Conservation (phyloP, 2,329 filamentous ascomycete species). For the Fusarium heterosporum region DNA sequence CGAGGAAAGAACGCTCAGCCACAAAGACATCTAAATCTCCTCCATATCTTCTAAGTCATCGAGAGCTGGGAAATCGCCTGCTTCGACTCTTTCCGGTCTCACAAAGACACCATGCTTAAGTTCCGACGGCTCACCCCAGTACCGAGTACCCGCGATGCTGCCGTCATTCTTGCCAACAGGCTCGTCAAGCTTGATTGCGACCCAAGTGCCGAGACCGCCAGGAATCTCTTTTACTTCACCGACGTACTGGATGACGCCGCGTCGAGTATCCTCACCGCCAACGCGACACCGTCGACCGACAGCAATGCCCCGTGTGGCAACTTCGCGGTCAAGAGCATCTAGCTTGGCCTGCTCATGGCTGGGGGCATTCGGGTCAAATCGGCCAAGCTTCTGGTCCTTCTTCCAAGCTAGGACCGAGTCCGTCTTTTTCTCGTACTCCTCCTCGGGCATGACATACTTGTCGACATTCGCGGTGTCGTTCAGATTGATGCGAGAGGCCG, state of each 20-base stretch:
- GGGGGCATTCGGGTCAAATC: conserved; percentile 89
- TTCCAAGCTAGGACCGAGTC: conserved; percentile 97
- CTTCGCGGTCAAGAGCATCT: conserved; percentile 74
- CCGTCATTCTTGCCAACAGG: conserved; percentile 87
- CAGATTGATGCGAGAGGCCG: conserved; percentile 80
- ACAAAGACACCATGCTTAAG: conserved; percentile 83
- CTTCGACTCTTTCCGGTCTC: conserved; percentile 80
- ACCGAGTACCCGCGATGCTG: conserved; percentile 72
- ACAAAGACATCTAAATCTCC: conserved; percentile 65
- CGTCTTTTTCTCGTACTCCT: conserved; percentile 85
- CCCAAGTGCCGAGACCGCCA: conserved; percentile 72
- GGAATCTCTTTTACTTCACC: conserved; percentile 81
- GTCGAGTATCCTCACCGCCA: conserved; percentile 73
- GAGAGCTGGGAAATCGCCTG: conserved; percentile 77
- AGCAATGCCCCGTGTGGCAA: conserved; percentile 74
- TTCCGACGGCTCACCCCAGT: conserved; percentile 74
- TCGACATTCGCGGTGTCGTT: conserved; percentile 83
- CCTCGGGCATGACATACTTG: conserved; percentile 89
- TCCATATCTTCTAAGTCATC: conserved; percentile 83
- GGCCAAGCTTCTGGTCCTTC: conserved; percentile 91
- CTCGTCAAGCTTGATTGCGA: conserved; percentile 81
- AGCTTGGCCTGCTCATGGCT: conserved; percentile 79
- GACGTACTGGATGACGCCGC: conserved; percentile 78
- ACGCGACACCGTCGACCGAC: conserved; percentile 73
- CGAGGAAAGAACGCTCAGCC: neutral